Evolutionary conservation across 345 rosid genomes (phyloP), one percentile per base, ranked within the genome.

Genomic region (Salix viminalis): DNA sequence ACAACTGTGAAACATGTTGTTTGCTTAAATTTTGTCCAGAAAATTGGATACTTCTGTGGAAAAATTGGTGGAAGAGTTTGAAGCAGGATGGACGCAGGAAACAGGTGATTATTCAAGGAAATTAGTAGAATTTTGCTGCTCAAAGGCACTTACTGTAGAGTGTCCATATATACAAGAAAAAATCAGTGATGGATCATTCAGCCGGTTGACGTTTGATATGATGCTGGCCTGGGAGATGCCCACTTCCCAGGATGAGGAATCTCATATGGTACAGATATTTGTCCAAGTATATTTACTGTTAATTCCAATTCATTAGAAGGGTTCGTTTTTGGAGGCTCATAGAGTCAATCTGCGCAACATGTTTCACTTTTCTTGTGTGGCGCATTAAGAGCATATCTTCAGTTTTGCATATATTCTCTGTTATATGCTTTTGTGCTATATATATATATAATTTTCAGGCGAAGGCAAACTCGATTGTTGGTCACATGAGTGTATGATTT

Each of bases 171-270:
- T 92, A 26, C 81, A 80, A 74, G 95, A 87, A 78, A 90, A 83
- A 70, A 87, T 92, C 0, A 77, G 65, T 19, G 92, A 92, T 85
- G 97, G 91, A 32, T 88, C 91, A 4, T 91, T 91, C 72, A 85
- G 89, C 58, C 84, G 93, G 69, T 76, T 92, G 77, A 87, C 97
- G 2, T 93, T 89, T 44, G 94, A 96, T 77, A 85, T 89, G 85
- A 96, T 96, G 99, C 88, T 89, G 62, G 94, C 99, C 0, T 91
- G 98, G 98, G 92, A 92, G 84, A 86, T 79, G 69, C 97, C 98
- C 42, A 80, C 83, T 28, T 76, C 85, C 16, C 58, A 73, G 12
- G 89, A 88, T 42, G 86, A 90, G 13, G 84, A 86, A 32, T 72
- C 87, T 69, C 58, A 18, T 52, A 6, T 3, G 65, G 95, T 81